phyloP scores from a whole-genome alignment of 1,139 yeast genomes.

The Dujonia santamariae region DNA sequence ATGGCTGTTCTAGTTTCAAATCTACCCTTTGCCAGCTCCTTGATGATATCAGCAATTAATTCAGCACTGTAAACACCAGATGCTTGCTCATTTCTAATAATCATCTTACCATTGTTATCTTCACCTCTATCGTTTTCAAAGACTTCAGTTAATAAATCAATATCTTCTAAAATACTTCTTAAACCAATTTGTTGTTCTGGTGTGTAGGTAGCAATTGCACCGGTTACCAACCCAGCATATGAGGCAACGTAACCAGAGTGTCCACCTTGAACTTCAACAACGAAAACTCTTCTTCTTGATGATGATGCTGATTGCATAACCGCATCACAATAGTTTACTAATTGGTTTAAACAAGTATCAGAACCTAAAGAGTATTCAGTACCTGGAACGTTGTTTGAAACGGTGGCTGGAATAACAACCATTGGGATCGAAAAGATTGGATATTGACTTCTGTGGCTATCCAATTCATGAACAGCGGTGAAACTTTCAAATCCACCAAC shows the following conservation, averaged over 20 bases:
- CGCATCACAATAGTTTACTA: slow-evolving; percentile 90
- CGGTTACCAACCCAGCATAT: slow-evolving; percentile 82
- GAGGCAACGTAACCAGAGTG: slow-evolving; percentile 93
- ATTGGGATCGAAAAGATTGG: slow-evolving; percentile 93
- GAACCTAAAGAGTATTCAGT: slow-evolving; percentile 92
- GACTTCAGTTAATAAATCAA: slow-evolving; percentile 62
- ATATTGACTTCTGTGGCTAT: slow-evolving; percentile 66
- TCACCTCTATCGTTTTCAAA: slow-evolving; percentile 78
- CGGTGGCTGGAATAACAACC: slow-evolving; percentile 91
- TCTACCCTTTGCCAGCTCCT: slow-evolving; percentile 61
- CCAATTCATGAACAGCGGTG: slow-evolving; percentile 75
- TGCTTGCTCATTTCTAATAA: slow-evolving; percentile 67
- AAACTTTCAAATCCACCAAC: slow-evolving; percentile 97
- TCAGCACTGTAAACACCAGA: slow-evolving; percentile 66
- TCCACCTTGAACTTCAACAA: slow-evolving; percentile 97
- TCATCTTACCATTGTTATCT: slow-evolving; percentile 72
- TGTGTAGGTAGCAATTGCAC: slow-evolving; percentile 89
- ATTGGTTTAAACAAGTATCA: slow-evolving; percentile 89
- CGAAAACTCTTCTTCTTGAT: slow-evolving; percentile 90
- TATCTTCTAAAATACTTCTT: slow-evolving; percentile 72
- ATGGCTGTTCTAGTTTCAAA: slow-evolving; percentile 76
- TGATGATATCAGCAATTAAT: slow-evolving; percentile 65
- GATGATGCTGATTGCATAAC: slow-evolving; percentile 95
- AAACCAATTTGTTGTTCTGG: slow-evolving; percentile 85
- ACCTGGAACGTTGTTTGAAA: slow-evolving; percentile 97